Conservation (phyloP, 495 filamentous ascomycete genomes). For the Amphirosellinia nigrospora region DNA sequence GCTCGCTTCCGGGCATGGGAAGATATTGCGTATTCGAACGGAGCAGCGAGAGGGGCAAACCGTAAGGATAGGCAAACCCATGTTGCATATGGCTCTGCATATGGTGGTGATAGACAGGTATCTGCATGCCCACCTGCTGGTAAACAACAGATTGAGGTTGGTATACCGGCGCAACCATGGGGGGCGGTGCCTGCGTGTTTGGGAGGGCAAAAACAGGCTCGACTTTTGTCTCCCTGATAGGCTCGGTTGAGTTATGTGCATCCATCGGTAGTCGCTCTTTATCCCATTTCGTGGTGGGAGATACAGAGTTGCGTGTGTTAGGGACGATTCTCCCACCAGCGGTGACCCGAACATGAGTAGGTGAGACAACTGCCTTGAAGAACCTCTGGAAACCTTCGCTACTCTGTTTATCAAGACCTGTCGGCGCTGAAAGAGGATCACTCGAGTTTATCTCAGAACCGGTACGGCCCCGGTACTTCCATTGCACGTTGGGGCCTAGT, state of each 20-base stretch:
- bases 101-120: conserved; percentile 33
- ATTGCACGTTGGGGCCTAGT: conserved; percentile 32
- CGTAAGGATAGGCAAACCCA: conserved; percentile 39
- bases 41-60: conserved; percentile 28
- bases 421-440: conserved; percentile 55
- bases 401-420: conserved; percentile 51
- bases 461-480: conserved; percentile 51
- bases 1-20: conserved; percentile 19
- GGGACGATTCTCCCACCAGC: conserved; percentile 62
- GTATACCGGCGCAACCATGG: conserved; percentile 28
- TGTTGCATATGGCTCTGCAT: conserved; percentile 22
- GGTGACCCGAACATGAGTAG: conserved; percentile 61
- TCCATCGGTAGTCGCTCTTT: conserved; percentile 38
- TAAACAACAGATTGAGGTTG: conserved; percentile 19
- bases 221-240: conserved; percentile 27
- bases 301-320: conserved; percentile 56
- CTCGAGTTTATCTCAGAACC: conserved; percentile 40
- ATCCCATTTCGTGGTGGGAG: conserved; percentile 50
- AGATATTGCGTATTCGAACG: conserved; percentile 22
- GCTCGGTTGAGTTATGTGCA: conserved; percentile 27
- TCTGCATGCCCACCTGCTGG: conserved; percentile 34
- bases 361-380: conserved; percentile 61
- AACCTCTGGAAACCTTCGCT: conserved; percentile 62
- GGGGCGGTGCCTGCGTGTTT: conserved; percentile 33
- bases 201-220: not conserved